A percentile compares a stretch with the other conserved stretches of the same genome.
Conservation (phyloP, 768 basidiomycete genomes). For the Lyophyllum decastes region DNA sequence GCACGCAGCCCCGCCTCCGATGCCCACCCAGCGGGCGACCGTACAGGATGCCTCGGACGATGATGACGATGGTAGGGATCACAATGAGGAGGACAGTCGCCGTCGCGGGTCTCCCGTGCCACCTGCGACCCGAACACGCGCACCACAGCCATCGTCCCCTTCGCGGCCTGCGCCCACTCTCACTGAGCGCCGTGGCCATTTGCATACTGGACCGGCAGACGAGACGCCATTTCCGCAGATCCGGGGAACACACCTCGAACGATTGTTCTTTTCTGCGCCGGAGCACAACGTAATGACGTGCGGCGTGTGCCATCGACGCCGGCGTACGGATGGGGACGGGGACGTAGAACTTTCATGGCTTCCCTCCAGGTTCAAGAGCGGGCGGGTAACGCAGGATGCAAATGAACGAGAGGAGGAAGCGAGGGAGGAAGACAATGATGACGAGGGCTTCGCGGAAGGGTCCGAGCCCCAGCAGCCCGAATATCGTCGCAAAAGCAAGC, state of each 20-base stretch:
- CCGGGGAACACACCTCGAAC: constrained; percentile 74
- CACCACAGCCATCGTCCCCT: constrained; percentile 2
- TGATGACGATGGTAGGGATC: constrained; percentile 4
- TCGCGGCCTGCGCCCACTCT: constrained; percentile 38
- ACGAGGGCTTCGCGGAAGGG: constrained; percentile 51
- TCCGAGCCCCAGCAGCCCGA: constrained; percentile 21
- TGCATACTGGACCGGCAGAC: constrained; percentile 4
- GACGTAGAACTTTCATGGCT: constrained; percentile 17
- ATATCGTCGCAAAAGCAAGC: constrained; percentile 27
- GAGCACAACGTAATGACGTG: constrained; percentile 75
- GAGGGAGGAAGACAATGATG: constrained; percentile 28
- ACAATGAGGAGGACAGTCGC: neutral
- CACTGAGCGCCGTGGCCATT: neutral
- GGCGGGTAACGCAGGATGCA: neutral
- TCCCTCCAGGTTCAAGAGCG: constrained; percentile 20
- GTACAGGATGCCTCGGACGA: constrained; percentile 16
- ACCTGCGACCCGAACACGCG: neutral
- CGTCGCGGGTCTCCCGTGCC: constrained; percentile 1
- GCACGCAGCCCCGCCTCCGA: neutral
- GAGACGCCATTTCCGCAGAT: constrained; percentile 81
- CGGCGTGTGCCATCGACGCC: constrained; percentile 59
- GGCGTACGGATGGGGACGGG: constrained; percentile 18
- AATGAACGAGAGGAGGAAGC: constrained; percentile 6
- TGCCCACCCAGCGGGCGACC: constrained; percentile 2
- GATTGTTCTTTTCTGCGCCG: constrained; percentile 79